Evolutionary conservation across 2,329 filamentous ascomycete genomes (phyloP).

Genomic region (Clonostachys byssicola): DNA sequence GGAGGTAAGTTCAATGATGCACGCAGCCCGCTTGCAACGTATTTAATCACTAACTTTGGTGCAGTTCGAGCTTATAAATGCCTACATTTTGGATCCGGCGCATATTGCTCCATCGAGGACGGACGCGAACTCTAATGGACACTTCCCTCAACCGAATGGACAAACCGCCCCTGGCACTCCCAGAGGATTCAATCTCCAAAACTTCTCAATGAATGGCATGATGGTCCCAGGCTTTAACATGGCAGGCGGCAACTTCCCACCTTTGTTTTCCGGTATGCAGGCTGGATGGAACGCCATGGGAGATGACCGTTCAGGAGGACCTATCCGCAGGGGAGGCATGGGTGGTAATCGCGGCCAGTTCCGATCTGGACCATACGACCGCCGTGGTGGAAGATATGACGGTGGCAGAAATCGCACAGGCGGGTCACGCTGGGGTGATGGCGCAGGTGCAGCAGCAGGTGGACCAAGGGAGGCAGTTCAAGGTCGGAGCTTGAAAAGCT

Average conservation of each 20-base stretch:
- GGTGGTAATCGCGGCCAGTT: constrained; percentile 47
- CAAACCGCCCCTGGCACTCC: constrained; percentile 80
- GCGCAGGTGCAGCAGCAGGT: constrained; percentile 70
- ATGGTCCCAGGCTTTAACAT: constrained; percentile 58
- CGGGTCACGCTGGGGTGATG: constrained; percentile 66
- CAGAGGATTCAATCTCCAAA: constrained; percentile 83
- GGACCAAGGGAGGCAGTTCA: constrained; percentile 90
- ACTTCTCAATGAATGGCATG: constrained; percentile 58
- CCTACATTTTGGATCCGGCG: constrained; percentile 89
- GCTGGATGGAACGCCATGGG: constrained; percentile 39
- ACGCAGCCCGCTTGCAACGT: neutral
- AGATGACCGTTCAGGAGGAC: constrained; percentile 63
- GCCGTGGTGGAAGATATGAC: constrained; percentile 54
- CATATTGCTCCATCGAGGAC: constrained; percentile 92
- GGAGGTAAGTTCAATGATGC: constrained; percentile 59
- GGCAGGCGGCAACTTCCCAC: constrained; percentile 39
- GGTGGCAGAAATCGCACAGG: constrained; percentile 46
- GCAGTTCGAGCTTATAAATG: constrained; percentile 85
- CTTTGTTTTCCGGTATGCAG: constrained; percentile 50
- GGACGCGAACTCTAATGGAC: constrained; percentile 91
- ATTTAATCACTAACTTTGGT: neutral
- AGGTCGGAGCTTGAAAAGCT: constrained; percentile 90
- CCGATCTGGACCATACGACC: constrained; percentile 71
- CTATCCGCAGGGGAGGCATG: constrained; percentile 63
- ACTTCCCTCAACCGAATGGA: constrained; percentile 79